Conservation (phyloP, 2,329 filamentous ascomycete species). For the Phyllosticta ampelicida region DNA sequence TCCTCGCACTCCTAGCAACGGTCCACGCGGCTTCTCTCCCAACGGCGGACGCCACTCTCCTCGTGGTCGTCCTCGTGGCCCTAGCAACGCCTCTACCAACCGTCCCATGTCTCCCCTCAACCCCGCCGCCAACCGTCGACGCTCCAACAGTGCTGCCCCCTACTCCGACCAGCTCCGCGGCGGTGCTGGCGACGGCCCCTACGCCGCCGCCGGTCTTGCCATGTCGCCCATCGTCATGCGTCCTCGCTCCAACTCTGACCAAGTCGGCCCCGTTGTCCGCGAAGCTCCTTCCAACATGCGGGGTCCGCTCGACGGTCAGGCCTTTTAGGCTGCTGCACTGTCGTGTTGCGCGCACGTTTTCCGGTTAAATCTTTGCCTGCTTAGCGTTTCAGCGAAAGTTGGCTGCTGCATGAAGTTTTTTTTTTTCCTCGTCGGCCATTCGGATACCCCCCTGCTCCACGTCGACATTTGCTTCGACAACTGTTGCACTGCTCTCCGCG, state of each 20-base stretch:
- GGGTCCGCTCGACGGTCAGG: constrained; percentile 33
- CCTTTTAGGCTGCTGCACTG: constrained; percentile 22
- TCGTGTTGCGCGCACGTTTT: background rate
- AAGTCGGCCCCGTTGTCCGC: background rate
- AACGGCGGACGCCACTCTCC: constrained; percentile 38
- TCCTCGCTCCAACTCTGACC: constrained; percentile 25
- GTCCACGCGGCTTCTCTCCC: constrained; percentile 24
- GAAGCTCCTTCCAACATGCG: background rate
- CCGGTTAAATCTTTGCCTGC: background rate
- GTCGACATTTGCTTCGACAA: background rate
- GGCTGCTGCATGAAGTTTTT: background rate
- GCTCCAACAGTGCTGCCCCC: constrained; percentile 29
- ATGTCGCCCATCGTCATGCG: constrained; percentile 7
- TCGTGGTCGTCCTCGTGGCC: constrained; percentile 23
- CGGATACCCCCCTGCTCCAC: background rate
- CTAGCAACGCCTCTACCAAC: constrained; percentile 29
- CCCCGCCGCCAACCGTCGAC: constrained; percentile 17
- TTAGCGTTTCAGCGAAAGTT: background rate
- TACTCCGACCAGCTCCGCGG: constrained; percentile 25
- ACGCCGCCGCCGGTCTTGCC: constrained; percentile 17
- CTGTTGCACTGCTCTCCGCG: background rate
- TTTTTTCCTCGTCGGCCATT: background rate
- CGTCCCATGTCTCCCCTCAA: constrained; percentile 32
- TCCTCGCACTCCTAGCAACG: background rate
- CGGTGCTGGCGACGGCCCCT: constrained; percentile 21